Evolutionary conservation across 768 basidiomycete genomes (phyloP).

Genomic region (Cubamyces sp.): DNA sequence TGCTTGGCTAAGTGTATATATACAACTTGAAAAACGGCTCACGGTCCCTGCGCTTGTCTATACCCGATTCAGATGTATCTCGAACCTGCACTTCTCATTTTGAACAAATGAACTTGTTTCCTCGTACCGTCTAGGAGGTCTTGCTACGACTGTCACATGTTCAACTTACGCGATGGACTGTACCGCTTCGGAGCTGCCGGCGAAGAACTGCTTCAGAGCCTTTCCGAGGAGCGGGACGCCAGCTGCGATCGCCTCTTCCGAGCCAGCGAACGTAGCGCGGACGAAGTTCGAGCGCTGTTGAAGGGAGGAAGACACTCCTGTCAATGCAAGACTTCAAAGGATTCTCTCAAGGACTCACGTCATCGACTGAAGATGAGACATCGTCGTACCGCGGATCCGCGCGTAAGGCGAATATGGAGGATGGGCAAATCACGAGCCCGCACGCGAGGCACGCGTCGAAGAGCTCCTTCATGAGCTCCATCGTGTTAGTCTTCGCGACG

Average conservation of each 20-base stretch:
- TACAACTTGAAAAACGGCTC: too few species aligned
- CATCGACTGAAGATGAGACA: constrained; percentile 35
- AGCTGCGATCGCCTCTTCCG: constrained; percentile 47
- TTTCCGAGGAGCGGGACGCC: constrained; percentile 45
- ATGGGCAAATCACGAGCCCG: constrained; percentile 52
- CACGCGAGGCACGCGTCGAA: constrained; percentile 44
- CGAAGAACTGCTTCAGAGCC: constrained; percentile 43
- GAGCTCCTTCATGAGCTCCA: constrained; percentile 49
- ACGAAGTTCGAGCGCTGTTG: constrained; percentile 46
- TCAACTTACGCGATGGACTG: too few species aligned
- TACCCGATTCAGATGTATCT: too few species aligned
- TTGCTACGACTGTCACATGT: too few species aligned
- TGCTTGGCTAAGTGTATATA: too few species aligned
- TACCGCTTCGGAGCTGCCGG: not conserved
- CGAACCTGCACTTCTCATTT: too few species aligned
- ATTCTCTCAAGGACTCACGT: too few species aligned
- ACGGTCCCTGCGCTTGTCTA: too few species aligned
- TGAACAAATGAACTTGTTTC: too few species aligned
- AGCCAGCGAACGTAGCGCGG: constrained; percentile 52
- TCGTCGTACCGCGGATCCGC: constrained; percentile 32
- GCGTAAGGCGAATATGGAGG: constrained; percentile 45
- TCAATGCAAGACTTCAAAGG: not conserved
- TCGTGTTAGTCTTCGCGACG: constrained; percentile 41
- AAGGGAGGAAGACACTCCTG: not conserved
- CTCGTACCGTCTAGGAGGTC: too few species aligned